Base-by-base conservation (phyloP, 768 basidiomycete species). In the Infundibulicybe gibba region DNA sequence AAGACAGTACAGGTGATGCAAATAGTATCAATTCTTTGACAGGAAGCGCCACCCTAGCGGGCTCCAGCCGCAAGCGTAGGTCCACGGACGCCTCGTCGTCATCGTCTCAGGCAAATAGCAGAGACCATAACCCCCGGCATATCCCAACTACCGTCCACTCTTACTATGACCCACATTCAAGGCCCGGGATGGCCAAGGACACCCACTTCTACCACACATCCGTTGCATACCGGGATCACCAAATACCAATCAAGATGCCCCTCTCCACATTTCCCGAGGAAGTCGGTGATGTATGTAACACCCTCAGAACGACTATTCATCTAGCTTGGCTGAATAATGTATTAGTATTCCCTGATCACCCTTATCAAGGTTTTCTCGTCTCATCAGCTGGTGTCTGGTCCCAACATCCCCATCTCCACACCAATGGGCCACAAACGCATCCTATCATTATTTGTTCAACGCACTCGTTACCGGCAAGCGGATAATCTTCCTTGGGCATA, bases 361-460 rank as follows among this genome's bases (percentile, higher is more conserved):
- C 77, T 98, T 43, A 82, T 95, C 56, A 87, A 90, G 61, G 86
- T 85, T 3, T 95, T 97, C 63, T 79, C 57, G 63, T 58, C 74
- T 58, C 52, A 80, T 75, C 61, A 79, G 68, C 54, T 63, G 15
- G 75, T 87, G 11, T 73, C 79, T 21, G 89, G 90, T 30, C 87
- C 91, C 1, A 67, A 43, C 94, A 97, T 56, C 90, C 97, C 1
- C 93, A 98, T 63, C 72, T 99, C 15, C 94, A 97, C 65, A 94
- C 94, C 0, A 91, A 85, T 54, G 97, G 97, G 47, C 75, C 81
- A 14, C 75, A 80, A 51, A 99, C 97, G 0, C 94, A 94, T 58
- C 94, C 97, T 2, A 84, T 99, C 57, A 94, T 97, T 49, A 76
- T 99, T 39, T 99, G 2, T 94, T 95, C 73, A 99, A 99, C 64